Evolutionary conservation across 768 basidiomycete genomes (phyloP).

Genomic region (Xerocomus spinulosus): DNA sequence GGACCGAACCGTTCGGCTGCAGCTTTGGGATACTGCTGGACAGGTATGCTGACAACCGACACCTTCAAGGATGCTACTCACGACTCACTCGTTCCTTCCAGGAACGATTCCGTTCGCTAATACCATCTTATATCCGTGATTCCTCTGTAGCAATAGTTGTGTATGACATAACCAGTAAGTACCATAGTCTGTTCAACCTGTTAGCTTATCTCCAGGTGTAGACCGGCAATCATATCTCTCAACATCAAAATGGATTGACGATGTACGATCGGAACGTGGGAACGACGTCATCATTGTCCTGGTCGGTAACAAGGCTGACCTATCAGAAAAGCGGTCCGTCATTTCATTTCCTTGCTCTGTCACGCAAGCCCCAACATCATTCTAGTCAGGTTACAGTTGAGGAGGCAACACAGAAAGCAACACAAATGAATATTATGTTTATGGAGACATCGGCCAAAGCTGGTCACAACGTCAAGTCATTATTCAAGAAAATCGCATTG

Average conservation of each 20-base stretch:
- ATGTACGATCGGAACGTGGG: slow-evolving; percentile 94
- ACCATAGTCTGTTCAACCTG: background rate
- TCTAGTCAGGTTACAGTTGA: slow-evolving; percentile 96
- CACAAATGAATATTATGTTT: slow-evolving; percentile 92
- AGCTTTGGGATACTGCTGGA: slow-evolving; percentile 98
- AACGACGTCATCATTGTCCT: slow-evolving; percentile 98
- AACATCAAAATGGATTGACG: slow-evolving; percentile 99
- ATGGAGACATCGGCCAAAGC: slow-evolving; percentile 99
- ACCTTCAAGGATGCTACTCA: background rate
- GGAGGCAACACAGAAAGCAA: slow-evolving; percentile 88
- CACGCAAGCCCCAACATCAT: slow-evolving; percentile 6
- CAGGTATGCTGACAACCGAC: slow-evolving; percentile 49
- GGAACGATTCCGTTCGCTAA: slow-evolving; percentile 96
- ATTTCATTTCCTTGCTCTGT: background rate
- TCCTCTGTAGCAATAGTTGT: slow-evolving; percentile 99
- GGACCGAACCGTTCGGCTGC: slow-evolving; percentile 94
- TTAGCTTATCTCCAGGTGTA: slow-evolving; percentile 29
- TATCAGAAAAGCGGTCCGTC: slow-evolving; percentile 93
- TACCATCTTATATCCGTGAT: slow-evolving; percentile 98
- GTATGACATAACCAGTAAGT: slow-evolving; percentile 96
- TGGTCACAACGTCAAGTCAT: slow-evolving; percentile 96
- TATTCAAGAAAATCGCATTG: slow-evolving; percentile 99
- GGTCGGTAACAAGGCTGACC: slow-evolving; percentile 98
- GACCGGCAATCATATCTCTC: slow-evolving; percentile 98
- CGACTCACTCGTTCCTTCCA: slow-evolving; percentile 27